Conservation (phyloP, 148 eudicot genomes). For the Rhododendron griersonianum region DNA sequence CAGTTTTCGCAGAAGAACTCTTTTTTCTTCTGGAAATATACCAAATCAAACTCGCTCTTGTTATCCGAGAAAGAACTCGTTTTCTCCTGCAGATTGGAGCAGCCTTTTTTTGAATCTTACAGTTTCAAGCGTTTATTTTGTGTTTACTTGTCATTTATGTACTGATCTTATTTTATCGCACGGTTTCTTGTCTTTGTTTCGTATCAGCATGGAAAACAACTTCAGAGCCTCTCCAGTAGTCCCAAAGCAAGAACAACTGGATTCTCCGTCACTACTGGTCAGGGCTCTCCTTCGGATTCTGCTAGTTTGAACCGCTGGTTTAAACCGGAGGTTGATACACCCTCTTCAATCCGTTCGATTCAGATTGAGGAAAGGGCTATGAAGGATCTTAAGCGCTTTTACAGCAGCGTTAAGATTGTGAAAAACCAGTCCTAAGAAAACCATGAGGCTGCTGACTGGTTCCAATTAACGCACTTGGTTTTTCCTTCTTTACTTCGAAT, state of each 20-base stretch:
- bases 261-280: slow-evolving; percentile 57
- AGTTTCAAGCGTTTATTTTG: neutral
- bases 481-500: neutral
- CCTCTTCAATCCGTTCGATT: slow-evolving; percentile 84
- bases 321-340: slow-evolving; percentile 74
- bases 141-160: neutral
- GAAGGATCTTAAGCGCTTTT: slow-evolving; percentile 87
- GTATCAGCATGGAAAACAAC: slow-evolving; percentile 51
- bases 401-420: slow-evolving; percentile 78
- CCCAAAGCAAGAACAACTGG: slow-evolving; percentile 83
- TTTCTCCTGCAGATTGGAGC: neutral
- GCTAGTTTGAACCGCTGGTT: slow-evolving; percentile 67
- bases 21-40: neutral
- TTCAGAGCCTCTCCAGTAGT: slow-evolving; percentile 50
- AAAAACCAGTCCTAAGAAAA: slow-evolving; percentile 39
- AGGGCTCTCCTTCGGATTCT: slow-evolving; percentile 85
- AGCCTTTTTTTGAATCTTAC: neutral
- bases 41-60: neutral
- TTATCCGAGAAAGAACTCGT: neutral
- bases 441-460: neutral
- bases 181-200: neutral
- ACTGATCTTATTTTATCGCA: neutral
- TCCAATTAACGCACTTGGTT: neutral
- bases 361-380: slow-evolving; percentile 96
- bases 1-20: neutral